phyloP scores from a whole-genome alignment of 2,329 filamentous ascomycete genomes.

The Nothomitra cinnamomea region DNA sequence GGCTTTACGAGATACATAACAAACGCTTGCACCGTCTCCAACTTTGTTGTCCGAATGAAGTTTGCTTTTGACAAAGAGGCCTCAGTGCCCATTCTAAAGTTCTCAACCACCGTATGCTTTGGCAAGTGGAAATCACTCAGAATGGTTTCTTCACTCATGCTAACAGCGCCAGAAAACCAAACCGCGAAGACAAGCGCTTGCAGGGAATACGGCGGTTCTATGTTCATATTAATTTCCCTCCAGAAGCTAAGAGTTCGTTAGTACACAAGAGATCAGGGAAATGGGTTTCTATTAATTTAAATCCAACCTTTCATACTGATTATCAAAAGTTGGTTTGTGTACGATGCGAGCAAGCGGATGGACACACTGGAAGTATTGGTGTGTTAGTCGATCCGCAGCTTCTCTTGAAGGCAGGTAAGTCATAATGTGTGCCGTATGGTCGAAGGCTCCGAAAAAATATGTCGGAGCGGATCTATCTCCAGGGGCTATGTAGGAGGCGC shows the following conservation, averaged over 20 bases:
- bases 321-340: constrained; percentile 49
- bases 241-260: constrained; percentile 36
- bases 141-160: constrained; percentile 39
- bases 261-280: neutral
- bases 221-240: constrained; percentile 38
- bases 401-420: constrained; percentile 42
- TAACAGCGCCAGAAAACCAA: constrained; percentile 52
- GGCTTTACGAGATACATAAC: constrained; percentile 55
- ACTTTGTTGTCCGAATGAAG: constrained; percentile 51
- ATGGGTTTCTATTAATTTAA: neutral
- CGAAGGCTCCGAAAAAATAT: constrained; percentile 44
- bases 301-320: constrained; percentile 30
- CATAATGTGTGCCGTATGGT: constrained; percentile 33
- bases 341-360: constrained; percentile 51
- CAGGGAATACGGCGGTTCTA: constrained; percentile 44
- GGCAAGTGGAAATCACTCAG: constrained; percentile 36
- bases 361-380: constrained; percentile 50
- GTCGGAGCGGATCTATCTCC: constrained; percentile 33
- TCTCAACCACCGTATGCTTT: constrained; percentile 41
- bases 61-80: constrained; percentile 50
- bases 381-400: constrained; percentile 43
- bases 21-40: constrained; percentile 62
- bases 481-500: constrained; percentile 46
- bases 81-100: constrained; percentile 49
- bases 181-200: constrained; percentile 54